phyloP scores from a whole-genome alignment of 2,329 filamentous ascomycete species.

The Microdochium nivale region DNA sequence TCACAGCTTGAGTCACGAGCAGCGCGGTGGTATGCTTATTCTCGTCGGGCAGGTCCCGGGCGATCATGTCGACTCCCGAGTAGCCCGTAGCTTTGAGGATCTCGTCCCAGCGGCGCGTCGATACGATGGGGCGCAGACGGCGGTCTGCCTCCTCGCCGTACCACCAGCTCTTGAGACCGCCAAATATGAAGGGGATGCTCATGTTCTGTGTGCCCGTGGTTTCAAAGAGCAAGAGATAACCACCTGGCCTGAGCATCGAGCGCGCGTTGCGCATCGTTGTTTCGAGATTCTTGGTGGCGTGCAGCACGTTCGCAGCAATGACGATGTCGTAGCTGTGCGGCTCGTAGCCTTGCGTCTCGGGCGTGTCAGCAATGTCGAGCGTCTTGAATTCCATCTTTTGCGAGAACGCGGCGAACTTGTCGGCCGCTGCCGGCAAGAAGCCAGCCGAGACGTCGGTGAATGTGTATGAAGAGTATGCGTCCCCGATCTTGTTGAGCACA shows the following conservation, averaged over 20 bases:
- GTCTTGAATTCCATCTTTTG: slow-evolving; percentile 17
- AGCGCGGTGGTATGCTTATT: not conserved
- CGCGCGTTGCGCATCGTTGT: slow-evolving; percentile 10
- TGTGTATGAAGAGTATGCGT: slow-evolving; percentile 18
- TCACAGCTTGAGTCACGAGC: slow-evolving; percentile 6
- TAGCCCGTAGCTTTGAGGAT: slow-evolving; percentile 4
- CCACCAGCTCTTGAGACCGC: slow-evolving; percentile 8
- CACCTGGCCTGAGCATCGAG: slow-evolving; percentile 11
- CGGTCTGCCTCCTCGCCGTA: slow-evolving; percentile 3
- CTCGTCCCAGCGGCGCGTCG: slow-evolving; percentile 3
- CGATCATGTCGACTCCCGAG: slow-evolving; percentile 7
- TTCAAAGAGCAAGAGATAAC: slow-evolving; percentile 12
- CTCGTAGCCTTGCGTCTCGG: slow-evolving; percentile 1
- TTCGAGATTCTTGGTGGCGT: slow-evolving; percentile 11
- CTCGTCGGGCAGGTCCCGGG: not conserved
- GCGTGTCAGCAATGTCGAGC: slow-evolving; percentile 17
- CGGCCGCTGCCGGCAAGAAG: slow-evolving; percentile 23
- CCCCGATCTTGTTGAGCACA: not conserved
- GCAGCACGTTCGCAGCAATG: slow-evolving; percentile 13
- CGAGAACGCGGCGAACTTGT: slow-evolving; percentile 13
- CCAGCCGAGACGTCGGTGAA: slow-evolving; percentile 28
- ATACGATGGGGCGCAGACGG: slow-evolving; percentile 1
- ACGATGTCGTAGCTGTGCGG: slow-evolving; percentile 13
- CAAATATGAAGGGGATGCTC: slow-evolving; percentile 6
- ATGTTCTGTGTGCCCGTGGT: slow-evolving; percentile 3